Percentiles rank a stretch among this genome's conserved stretches.
These are phyloP conservation scores for Scenedesmus sp. DNA, from an alignment of 163 green algal species.

Conservation along the genomic window DNA sequence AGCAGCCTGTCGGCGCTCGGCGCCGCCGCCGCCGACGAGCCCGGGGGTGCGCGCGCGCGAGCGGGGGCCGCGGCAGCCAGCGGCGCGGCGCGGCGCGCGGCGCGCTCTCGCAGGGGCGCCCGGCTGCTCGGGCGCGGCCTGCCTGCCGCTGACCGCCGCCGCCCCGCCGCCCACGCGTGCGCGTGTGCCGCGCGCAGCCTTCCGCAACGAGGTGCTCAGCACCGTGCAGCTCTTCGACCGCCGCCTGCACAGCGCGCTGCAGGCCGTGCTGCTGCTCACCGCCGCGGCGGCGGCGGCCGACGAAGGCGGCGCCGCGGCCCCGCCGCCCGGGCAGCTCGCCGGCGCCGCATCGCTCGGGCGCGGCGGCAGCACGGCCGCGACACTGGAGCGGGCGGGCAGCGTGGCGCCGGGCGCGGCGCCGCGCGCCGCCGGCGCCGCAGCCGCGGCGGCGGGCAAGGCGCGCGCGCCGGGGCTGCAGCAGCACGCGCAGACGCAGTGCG, in stretches of 20 bases:
- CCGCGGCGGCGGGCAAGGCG: constrained; percentile 28
- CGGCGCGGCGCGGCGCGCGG: too few species aligned
- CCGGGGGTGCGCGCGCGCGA: constrained; percentile 8
- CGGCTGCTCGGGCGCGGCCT: too few species aligned
- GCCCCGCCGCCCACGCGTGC: too few species aligned
- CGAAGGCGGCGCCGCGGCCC: too few species aligned
- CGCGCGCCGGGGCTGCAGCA: constrained; percentile 72
- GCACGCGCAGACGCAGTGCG: constrained; percentile 70
- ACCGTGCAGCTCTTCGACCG: constrained; percentile 64
- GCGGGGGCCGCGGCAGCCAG: too few species aligned
- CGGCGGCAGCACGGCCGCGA: neutral
- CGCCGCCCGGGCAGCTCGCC: neutral
- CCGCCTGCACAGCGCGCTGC: constrained; percentile 57
- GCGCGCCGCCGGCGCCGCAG: neutral
- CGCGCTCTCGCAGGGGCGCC: too few species aligned
- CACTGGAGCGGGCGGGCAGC: neutral
- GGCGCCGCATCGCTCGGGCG: too few species aligned
- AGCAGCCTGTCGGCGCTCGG: neutral
- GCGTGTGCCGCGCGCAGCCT: constrained; percentile 41
- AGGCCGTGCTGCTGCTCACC: constrained; percentile 58
- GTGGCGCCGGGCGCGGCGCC: neutral
- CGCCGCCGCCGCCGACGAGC: neutral
- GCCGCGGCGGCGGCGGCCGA: neutral
- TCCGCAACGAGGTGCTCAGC: constrained; percentile 52
- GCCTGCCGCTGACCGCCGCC: too few species aligned